A percentile compares a stretch with the other conserved stretches of the same genome.
These are phyloP conservation scores for Podospora sp. DNA, from an alignment of 495 filamentous ascomycete species.

Conservation along the genomic window DNA sequence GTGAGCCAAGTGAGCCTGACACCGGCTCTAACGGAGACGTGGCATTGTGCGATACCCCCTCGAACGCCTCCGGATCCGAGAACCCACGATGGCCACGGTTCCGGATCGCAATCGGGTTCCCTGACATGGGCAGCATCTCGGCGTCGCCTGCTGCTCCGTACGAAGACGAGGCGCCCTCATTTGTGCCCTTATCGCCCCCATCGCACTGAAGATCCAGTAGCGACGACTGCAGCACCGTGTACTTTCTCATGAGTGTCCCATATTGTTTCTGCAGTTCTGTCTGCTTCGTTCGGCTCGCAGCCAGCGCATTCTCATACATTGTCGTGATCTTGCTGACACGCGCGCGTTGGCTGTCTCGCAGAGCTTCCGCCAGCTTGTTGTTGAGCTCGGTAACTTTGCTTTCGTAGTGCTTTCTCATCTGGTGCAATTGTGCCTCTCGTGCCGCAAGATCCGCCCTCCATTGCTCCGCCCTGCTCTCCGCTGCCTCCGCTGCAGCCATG, in stretches of 20 bases:
- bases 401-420: slow-evolving; percentile 47
- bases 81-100: slow-evolving; percentile 35
- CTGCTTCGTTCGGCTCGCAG: slow-evolving; percentile 44
- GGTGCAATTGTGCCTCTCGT: slow-evolving; percentile 54
- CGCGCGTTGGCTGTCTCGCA: slow-evolving; percentile 44
- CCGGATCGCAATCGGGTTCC: slow-evolving; percentile 23
- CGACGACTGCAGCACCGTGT: slow-evolving; percentile 40
- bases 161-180: slow-evolving; percentile 1
- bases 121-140: slow-evolving; percentile 17
- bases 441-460: slow-evolving; percentile 54
- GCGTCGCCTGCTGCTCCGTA: slow-evolving; percentile 8
- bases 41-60: slow-evolving; percentile 37
- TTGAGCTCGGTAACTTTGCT: slow-evolving; percentile 47
- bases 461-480: slow-evolving; percentile 54
- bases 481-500: slow-evolving; percentile 53
- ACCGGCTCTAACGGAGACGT: slow-evolving; percentile 40
- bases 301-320: slow-evolving; percentile 40
- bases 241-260: slow-evolving; percentile 44
- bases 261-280: slow-evolving; percentile 48
- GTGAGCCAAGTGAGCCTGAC: slow-evolving; percentile 22
- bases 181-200: slow-evolving; percentile 14
- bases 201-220: slow-evolving; percentile 41
- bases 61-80: slow-evolving; percentile 41
- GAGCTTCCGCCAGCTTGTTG: slow-evolving; percentile 45
- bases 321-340: slow-evolving; percentile 39